Conservation (phyloP, 2,329 filamentous ascomycete species). For the Penicillium digitatum region DNA sequence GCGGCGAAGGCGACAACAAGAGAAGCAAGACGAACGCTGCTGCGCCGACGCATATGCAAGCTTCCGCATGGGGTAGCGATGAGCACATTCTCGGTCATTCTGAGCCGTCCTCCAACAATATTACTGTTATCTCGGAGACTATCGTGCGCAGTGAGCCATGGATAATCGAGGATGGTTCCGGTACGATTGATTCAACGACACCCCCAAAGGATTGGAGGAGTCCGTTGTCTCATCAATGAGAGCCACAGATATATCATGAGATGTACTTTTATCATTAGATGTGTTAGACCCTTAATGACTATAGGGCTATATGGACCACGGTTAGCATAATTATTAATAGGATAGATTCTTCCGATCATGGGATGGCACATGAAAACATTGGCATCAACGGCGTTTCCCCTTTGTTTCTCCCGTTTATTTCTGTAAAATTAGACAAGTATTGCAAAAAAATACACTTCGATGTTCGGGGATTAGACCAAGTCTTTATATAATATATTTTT, state of each 20-base stretch:
- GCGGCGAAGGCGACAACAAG: conserved; percentile 10
- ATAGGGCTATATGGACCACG: background rate
- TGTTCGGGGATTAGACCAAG: too few relatives aligned
- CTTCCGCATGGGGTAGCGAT: conserved; percentile 29
- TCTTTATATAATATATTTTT: background rate
- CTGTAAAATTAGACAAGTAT: too few relatives aligned
- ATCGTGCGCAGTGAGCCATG: conserved; percentile 25
- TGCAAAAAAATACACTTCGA: too few relatives aligned
- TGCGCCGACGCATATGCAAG: conserved; percentile 14
- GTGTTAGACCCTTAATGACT: background rate
- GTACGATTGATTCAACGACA: background rate
- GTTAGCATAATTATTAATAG: background rate
- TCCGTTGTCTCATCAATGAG: background rate
- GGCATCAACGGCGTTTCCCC: background rate
- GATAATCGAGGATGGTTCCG: background rate
- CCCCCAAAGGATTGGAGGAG: conserved; percentile 15
- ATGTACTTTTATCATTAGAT: background rate
- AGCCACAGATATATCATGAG: background rate
- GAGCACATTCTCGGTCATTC: conserved; percentile 23
- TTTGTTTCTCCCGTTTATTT: background rate
- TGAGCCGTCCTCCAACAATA: conserved; percentile 15
- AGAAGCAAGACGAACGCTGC: conserved; percentile 11
- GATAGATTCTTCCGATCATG: background rate
- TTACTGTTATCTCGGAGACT: conserved; percentile 28
- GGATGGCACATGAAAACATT: background rate